Evolutionary conservation across 2,329 filamentous ascomycete species (phyloP).

Genomic region (Aspergillus ochraceus): DNA sequence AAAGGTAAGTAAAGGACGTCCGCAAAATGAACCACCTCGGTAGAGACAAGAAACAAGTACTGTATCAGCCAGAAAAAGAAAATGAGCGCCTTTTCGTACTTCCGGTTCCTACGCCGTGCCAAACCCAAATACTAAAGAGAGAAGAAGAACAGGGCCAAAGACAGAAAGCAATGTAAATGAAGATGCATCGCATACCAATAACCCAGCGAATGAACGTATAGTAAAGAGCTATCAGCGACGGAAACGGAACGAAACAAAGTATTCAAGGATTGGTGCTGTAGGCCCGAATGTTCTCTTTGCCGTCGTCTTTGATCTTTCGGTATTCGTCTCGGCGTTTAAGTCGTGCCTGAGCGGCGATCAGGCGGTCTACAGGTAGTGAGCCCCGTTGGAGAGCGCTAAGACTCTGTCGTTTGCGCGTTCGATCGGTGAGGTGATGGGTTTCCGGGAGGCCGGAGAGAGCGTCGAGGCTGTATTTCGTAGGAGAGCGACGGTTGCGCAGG

Average conservation of each 20-base stretch:
- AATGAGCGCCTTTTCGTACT: neutral
- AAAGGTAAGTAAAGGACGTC: neutral
- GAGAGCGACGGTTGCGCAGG: constrained; percentile 23
- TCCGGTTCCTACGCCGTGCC: neutral
- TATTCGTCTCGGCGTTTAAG: constrained; percentile 31
- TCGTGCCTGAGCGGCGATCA: constrained; percentile 36
- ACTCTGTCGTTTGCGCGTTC: constrained; percentile 21
- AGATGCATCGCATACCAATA: neutral
- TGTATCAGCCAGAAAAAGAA: neutral
- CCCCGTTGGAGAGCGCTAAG: constrained; percentile 24
- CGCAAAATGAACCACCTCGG: neutral
- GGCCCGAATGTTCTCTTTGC: constrained; percentile 33
- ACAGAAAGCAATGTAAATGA: neutral
- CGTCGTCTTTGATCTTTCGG: constrained; percentile 26
- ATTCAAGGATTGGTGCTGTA: constrained; percentile 9
- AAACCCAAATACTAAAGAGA: neutral
- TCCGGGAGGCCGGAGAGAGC: constrained; percentile 24
- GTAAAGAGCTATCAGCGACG: neutral
- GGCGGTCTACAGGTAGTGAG: constrained; percentile 31
- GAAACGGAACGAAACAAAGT: neutral
- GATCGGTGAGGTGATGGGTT: constrained; percentile 19
- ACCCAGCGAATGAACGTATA: neutral
- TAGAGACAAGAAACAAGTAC: neutral
- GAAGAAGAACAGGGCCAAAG: neutral
- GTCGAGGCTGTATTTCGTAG: constrained; percentile 32